phyloP scores from a whole-genome alignment of 202 grass and related monocot genomes.

The Panicum hallii region DNA sequence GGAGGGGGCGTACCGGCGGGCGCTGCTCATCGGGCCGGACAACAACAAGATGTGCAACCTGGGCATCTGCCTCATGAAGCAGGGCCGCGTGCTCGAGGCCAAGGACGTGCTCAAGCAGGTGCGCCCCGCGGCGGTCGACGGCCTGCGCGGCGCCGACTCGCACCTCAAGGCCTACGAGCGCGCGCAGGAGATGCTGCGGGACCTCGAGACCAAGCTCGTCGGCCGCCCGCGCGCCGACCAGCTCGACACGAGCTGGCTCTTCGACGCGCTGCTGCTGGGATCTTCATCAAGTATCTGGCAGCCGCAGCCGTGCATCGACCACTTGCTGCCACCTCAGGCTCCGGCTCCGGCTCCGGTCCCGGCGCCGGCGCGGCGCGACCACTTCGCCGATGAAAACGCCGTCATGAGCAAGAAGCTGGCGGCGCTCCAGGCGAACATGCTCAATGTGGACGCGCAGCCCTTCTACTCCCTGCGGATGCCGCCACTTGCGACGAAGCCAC shows the following conservation, averaged over 20 bases:
- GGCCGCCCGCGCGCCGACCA: slow-evolving; percentile 44
- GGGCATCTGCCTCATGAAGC: slow-evolving; percentile 96
- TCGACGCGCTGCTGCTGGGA: slow-evolving; percentile 68
- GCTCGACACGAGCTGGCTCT: slow-evolving; percentile 73
- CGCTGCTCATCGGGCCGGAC: slow-evolving; percentile 80
- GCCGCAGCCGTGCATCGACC: slow-evolving; percentile 85
- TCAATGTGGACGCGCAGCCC: slow-evolving; percentile 82
- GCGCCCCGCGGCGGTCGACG: slow-evolving; percentile 65
- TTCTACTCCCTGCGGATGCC: slow-evolving; percentile 71
- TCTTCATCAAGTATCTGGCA: slow-evolving; percentile 91
- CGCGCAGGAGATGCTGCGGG: slow-evolving; percentile 92
- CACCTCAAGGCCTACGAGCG: slow-evolving; percentile 96
- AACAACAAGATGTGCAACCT: slow-evolving; percentile 99
- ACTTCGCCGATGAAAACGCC: slow-evolving; percentile 69
- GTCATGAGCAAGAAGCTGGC: slow-evolving; percentile 37
- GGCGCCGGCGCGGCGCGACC: slow-evolving; percentile 43
- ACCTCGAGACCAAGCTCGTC: slow-evolving; percentile 79
- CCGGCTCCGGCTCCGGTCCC: neutral
- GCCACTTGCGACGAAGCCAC: slow-evolving; percentile 45
- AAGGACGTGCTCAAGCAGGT: slow-evolving; percentile 98
- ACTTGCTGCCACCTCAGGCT: slow-evolving; percentile 41
- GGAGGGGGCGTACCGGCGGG: slow-evolving; percentile 78
- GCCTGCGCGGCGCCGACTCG: slow-evolving; percentile 83
- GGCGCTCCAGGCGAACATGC: slow-evolving; percentile 45
- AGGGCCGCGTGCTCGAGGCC: slow-evolving; percentile 79